phyloP scores from a whole-genome alignment of 2,329 filamentous ascomycete genomes.

The Ascochyta fabae region DNA sequence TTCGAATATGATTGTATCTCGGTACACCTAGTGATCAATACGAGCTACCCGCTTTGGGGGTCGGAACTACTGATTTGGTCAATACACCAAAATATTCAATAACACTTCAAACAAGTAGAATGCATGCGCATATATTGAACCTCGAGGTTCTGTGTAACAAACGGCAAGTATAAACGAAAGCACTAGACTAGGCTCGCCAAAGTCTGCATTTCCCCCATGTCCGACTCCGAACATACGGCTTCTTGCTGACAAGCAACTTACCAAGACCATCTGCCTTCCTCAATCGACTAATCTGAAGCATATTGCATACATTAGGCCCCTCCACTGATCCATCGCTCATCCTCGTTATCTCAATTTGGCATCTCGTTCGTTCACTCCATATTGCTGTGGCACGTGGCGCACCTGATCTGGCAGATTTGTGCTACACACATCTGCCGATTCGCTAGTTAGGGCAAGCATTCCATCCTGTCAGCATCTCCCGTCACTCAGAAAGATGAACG shows the following conservation, averaged over 20 bases:
- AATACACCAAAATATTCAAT: not conserved
- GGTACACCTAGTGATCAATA: no score
- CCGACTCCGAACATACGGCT: not conserved
- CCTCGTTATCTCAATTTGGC: not conserved
- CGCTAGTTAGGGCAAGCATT: slow-evolving; percentile 7
- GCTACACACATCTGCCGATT: slow-evolving; percentile 14
- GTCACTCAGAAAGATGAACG: slow-evolving; percentile 1
- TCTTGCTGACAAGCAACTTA: not conserved
- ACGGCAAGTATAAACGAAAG: not conserved
- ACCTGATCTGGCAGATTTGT: not conserved
- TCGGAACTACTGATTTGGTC: no score
- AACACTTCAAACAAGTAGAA: not conserved
- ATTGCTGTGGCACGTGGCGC: slow-evolving; percentile 13
- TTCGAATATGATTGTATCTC: no score
- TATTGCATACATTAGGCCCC: not conserved
- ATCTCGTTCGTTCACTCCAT: slow-evolving; percentile 1
- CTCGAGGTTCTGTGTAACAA: not conserved
- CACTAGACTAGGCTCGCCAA: not conserved
- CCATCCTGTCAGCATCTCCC: slow-evolving; percentile 9
- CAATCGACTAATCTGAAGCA: slow-evolving; percentile 4
- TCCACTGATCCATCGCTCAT: not conserved
- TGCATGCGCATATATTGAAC: no score
- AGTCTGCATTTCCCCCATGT: not conserved
- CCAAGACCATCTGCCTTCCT: slow-evolving; percentile 1
- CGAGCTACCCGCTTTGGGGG: no score